These are phyloP conservation scores for Babesia caballi DNA, from an alignment of 169 alveolate genomes.

Conservation along the genomic window DNA sequence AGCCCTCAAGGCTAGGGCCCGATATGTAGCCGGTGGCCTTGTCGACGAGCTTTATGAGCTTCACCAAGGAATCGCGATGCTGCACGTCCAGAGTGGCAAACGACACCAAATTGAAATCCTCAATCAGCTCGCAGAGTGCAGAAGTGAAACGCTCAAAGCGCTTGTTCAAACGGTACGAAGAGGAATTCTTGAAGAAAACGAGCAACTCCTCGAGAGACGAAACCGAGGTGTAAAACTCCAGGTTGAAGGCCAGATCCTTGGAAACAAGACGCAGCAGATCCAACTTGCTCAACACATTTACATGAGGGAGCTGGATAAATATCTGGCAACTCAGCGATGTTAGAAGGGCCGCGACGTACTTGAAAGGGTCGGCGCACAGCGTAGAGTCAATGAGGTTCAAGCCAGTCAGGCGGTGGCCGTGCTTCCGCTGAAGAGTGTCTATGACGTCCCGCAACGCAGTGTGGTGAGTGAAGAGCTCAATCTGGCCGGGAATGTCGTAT, in stretches of 20 bases:
- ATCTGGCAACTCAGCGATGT: constrained; percentile 92
- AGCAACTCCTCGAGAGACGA: constrained; percentile 31
- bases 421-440: constrained; percentile 71
- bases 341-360: constrained; percentile 88
- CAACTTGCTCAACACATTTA: constrained; percentile 88
- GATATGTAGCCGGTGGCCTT: constrained; percentile 82
- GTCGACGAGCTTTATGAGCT: constrained; percentile 75
- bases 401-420: constrained; percentile 70
- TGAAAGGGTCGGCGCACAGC: constrained; percentile 84
- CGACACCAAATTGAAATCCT: constrained; percentile 58
- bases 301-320: constrained; percentile 91
- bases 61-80: constrained; percentile 75
- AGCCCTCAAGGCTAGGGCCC: constrained; percentile 22
- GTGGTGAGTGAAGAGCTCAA: constrained; percentile 93
- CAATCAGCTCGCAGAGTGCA: constrained; percentile 52
- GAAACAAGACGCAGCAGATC: constrained; percentile 79
- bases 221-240: constrained; percentile 49
- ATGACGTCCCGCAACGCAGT: constrained; percentile 83
- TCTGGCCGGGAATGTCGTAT: constrained; percentile 95
- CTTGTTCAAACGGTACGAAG: constrained; percentile 11
- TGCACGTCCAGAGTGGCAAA: constrained; percentile 83
- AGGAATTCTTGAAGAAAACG: constrained; percentile 10
- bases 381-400: constrained; percentile 88
- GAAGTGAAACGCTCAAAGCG: constrained; percentile 40
- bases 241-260: constrained; percentile 72